Base-by-base conservation (phyloP, 306 rosid species). In the Begonia loranthoides region DNA sequence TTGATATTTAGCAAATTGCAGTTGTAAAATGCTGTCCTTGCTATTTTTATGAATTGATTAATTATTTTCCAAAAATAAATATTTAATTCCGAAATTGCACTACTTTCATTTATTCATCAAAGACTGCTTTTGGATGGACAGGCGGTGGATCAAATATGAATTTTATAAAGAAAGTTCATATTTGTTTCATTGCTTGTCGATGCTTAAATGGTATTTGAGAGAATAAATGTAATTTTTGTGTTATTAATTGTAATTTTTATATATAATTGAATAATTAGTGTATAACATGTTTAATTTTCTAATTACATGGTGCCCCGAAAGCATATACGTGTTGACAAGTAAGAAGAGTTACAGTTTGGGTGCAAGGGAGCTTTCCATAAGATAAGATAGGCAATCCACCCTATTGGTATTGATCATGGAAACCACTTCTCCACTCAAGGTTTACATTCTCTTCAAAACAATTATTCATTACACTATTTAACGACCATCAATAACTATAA, bases 131-230 rank as follows among this genome's bases (percentile, higher is more conserved):
- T n/a, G 70, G 50, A 63, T 73, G 1, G 66, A 77, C 84, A 84
- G 89, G 95, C 82, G 59, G 95, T 56, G 89, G 87, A 64, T 71
- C 87, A 75, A 84, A 84, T 89, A 77, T 84, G 96, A 66, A 84
- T 75, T 81, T 50, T 70, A 0, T 12, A 11, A 22, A 4, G 6
- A 8, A 53, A 75, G 65, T 84, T 68, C 89, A 71, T 89, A 62
- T 84, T 88, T 89, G 79, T 57, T 70, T 10, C 9, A 33, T 21
- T 52, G 68, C 33, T 56, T 81, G 89, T 67, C 44, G 78, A 69
- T 67, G 68, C 33, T 15, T 63, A 43, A 43, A 43, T 43, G 13
- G 47, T 43, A 10, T 11, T 43, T 10, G 47, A n/a, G 13, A 41
- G 15, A 43, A 43, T 43, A 43, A 10, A 43, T 43, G 10, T 39